Conservation (phyloP, 768 basidiomycete species). For the Boletus insuetus region DNA sequence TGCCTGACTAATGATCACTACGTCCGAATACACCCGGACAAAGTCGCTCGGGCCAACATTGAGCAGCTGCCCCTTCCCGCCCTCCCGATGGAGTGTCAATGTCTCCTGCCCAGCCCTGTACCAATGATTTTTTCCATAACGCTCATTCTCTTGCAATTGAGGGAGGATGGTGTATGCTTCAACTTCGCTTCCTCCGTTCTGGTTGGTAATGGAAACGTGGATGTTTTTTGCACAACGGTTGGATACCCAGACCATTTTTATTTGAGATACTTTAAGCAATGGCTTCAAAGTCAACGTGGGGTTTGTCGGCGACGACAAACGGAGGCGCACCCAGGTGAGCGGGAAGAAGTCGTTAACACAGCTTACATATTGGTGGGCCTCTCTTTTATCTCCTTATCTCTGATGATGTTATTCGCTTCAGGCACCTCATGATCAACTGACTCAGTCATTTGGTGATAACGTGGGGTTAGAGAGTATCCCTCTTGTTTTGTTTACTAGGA, state of each 20-base stretch:
- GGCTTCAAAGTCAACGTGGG: background rate
- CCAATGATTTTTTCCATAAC: slow-evolving; percentile 4
- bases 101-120: slow-evolving; percentile 5
- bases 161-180: background rate
- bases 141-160: background rate
- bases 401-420: background rate
- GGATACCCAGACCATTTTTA: slow-evolving; percentile 19
- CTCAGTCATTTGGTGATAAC: background rate
- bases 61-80: slow-evolving; percentile 10
- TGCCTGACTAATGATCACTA: slow-evolving; percentile 10
- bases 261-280: background rate
- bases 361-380: too few species aligned
- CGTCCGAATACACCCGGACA: slow-evolving; percentile 12
- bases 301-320: background rate
- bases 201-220: slow-evolving; percentile 7
- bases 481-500: background rate
- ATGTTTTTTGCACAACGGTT: background rate
- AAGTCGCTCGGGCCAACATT: slow-evolving; percentile 13
- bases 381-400: too few species aligned
- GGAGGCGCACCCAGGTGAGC: background rate
- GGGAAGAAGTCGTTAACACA: background rate
- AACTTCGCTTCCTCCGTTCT: slow-evolving; percentile 3
- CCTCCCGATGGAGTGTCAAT: slow-evolving; percentile 3
- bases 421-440: too few species aligned
- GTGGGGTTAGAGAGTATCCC: too few species aligned